Conservation (phyloP, 1,139 yeast genomes). For the Debaryomycetaceae sp. region DNA sequence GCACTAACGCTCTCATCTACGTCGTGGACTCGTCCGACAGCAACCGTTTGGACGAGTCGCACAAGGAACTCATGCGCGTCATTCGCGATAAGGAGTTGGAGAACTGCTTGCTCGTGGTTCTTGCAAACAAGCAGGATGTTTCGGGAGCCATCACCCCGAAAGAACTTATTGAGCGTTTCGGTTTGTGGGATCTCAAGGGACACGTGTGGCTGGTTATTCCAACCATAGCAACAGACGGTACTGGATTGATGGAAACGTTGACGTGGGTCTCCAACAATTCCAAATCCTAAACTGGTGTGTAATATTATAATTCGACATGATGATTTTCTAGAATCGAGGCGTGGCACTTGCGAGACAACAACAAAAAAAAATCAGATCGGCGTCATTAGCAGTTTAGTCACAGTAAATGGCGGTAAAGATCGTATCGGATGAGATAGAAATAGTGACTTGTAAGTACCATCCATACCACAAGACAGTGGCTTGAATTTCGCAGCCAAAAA, state of each 20-base stretch:
- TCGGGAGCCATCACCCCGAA: constrained; percentile 53
- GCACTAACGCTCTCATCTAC: constrained; percentile 87
- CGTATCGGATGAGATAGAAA: no score
- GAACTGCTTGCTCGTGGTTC: constrained; percentile 66
- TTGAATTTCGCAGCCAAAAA: no score
- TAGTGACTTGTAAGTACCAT: no score
- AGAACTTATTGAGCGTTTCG: constrained; percentile 50
- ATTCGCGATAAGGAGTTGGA: constrained; percentile 72
- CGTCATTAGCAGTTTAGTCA: no score
- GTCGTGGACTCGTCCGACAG: constrained; percentile 79
- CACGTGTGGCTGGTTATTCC: constrained; percentile 73
- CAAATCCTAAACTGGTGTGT: constrained; percentile 19
- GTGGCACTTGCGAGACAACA: no score
- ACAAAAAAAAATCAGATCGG: no score
- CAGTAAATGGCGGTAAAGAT: no score
- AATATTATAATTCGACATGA: no score
- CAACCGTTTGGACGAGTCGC: constrained; percentile 66
- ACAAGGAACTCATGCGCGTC: constrained; percentile 66
- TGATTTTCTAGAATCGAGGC: no score
- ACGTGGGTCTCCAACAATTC: constrained; percentile 64
- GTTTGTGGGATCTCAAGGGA: constrained; percentile 41
- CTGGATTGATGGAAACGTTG: constrained; percentile 64
- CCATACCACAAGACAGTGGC: no score
- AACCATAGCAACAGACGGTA: constrained; percentile 64
- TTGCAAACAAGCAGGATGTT: constrained; percentile 86